Evolutionary conservation across 257 asterid species (phyloP), one percentile per base, ranked within the genome.

Genomic region (Nicotiana knightiana): DNA sequence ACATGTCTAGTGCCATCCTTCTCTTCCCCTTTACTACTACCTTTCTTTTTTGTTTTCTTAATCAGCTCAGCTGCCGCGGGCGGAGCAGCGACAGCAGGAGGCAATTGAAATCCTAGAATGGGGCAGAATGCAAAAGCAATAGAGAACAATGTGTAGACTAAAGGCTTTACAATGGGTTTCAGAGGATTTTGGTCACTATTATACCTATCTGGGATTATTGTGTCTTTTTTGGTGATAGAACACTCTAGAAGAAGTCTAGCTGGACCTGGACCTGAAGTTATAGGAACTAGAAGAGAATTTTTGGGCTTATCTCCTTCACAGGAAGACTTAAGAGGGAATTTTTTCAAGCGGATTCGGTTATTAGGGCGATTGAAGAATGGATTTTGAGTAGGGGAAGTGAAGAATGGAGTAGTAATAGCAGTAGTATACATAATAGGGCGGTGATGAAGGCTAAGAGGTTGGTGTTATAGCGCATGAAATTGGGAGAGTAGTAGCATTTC

Each of bases 41-140:
- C 64, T 24, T 81, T 76, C 67, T 64, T 59, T 9, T 64, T 59
- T 9, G 54, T 55, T 78, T 66, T 67, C 51, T 71, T 28, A 48
- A 26, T 30, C 54, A 28, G 11, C 78, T 70, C 46, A 78, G 76
- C 76, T 11, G 81, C 81, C 64, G 81, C 87, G 21, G 81, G 73
- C 71, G 84, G 85, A 1, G 77, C 78, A 53, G 87, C 57, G 13
- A 89, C 87, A 57, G 91, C 97, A 62, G 86, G 75, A 33, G 86
- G 86, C 81, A 88, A 86, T 58, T 85, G 86, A 67, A 82, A 82
- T 76, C 97, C 96, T 0, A 86, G 6, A 82, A 89, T 4, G 6
- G 94, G 93, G 85, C 91, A 90, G 55, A 86, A 43, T 13, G 97
- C 94, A 4, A 92, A 13, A 81, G 88, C 87, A 21, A 91, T 57